These are phyloP conservation scores for Microsporum canis DNA, from an alignment of 2,329 filamentous ascomycete genomes.

Conservation along the genomic window DNA sequence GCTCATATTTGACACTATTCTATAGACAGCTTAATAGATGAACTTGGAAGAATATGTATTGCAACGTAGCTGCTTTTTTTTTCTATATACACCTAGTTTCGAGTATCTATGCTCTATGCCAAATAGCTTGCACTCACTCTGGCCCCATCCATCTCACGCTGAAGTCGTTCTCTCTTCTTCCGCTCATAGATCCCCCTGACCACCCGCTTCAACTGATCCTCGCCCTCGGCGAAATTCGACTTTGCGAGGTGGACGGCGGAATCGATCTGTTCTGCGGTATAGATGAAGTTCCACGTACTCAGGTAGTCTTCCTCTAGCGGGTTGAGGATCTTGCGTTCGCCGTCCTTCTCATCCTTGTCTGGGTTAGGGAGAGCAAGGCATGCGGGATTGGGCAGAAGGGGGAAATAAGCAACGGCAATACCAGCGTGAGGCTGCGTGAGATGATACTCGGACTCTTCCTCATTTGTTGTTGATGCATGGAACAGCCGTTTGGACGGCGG, in stretches of 20 bases:
- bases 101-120: not conserved
- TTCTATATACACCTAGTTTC: not conserved
- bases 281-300: conserved; percentile 97
- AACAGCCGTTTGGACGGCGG: conserved; percentile 42
- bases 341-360: conserved; percentile 13
- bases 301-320: conserved; percentile 75
- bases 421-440: conserved; percentile 69
- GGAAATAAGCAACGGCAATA: conserved; percentile 81
- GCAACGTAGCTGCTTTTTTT: not conserved
- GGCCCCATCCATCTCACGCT: conserved; percentile 22
- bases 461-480: conserved; percentile 41
- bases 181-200: conserved; percentile 85
- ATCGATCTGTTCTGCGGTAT: conserved; percentile 82
- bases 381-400: conserved; percentile 65
- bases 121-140: not conserved
- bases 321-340: conserved; percentile 54
- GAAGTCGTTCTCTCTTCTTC: conserved; percentile 58
- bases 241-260: conserved; percentile 68
- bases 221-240: conserved; percentile 77
- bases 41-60: not conserved
- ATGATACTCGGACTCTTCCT: conserved; percentile 53
- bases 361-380: conserved; percentile 20
- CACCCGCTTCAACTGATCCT: conserved; percentile 63
- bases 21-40: not conserved
- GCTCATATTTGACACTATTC: no score